Conservation (phyloP, 2,329 filamentous ascomycete genomes). For the Shiraia bambusicola region DNA sequence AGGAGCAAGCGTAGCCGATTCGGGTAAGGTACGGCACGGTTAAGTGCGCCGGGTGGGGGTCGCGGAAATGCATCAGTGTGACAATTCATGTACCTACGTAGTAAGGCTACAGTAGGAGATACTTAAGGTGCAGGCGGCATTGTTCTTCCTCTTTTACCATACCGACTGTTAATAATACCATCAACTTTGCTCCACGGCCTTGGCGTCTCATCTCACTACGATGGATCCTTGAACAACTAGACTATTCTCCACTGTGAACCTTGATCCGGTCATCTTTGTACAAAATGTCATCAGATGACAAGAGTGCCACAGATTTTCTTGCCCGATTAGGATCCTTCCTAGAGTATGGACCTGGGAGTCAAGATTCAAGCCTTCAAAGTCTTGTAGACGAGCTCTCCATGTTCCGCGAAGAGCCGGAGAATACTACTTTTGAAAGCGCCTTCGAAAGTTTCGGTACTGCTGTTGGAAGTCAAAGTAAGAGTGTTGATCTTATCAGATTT, state of each 20-base stretch:
- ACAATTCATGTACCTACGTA: conserved; percentile 1
- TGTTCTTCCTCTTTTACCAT: conserved; percentile 2
- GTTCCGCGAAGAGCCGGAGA: conserved; percentile 10
- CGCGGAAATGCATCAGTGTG: conserved; percentile 1
- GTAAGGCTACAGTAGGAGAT: conserved; percentile 1
- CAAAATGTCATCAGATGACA: not conserved
- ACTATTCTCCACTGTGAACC: conserved; percentile 2
- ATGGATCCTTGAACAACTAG: conserved; percentile 14
- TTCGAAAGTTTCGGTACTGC: conserved; percentile 36
- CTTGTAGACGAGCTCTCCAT: conserved; percentile 18
- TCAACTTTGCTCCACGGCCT: too few relatives aligned
- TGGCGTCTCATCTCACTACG: not conserved
- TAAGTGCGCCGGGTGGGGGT: not conserved
- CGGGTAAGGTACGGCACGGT: conserved; percentile 4
- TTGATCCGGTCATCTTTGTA: not conserved
- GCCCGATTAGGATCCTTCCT: conserved; percentile 18
- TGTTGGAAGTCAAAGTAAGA: conserved; percentile 35
- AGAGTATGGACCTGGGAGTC: conserved; percentile 15
- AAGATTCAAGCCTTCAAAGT: conserved; percentile 16
- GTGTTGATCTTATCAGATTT: not conserved
- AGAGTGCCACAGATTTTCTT: conserved; percentile 12
- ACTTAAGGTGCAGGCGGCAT: not conserved
- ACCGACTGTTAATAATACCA: not conserved
- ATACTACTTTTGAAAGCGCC: conserved; percentile 16
- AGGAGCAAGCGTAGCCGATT: conserved; percentile 20